Base-by-base conservation (phyloP, 139 green algal species). In the Edaphochlamys debaryana region DNA sequence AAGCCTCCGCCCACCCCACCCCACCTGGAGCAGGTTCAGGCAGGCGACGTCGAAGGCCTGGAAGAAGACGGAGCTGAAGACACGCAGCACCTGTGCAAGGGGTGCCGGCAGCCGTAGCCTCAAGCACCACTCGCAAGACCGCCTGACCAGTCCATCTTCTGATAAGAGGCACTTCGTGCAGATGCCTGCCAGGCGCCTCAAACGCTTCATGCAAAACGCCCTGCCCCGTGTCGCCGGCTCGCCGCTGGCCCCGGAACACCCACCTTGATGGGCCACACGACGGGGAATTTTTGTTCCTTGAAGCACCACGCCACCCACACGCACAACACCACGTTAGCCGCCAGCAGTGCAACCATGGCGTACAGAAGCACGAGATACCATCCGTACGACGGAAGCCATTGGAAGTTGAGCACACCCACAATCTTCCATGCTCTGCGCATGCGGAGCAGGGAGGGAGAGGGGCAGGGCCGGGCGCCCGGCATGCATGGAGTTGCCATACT, bases 281-380 rank as follows among this genome's bases (percentile, higher is more conserved):
- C 67, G 27, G 70, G 56, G 62, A 86, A 86, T 27, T 70, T 69
- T 23, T 80, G 52, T 13, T 80, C 73, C 42, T 79, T 71, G 69
- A n/a, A n/a, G n/a, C n/a, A n/a, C n/a, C n/a, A n/a, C n/a, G n/a
- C n/a, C n/a, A n/a, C n/a, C n/a, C n/a, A 88, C n/a, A 84, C 52
- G 75, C 83, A 84, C 48, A 88, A 41, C 1, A 38, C 48, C 36
- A 80, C 58, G 48, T 84, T 75, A 41, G 27, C 54, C 15, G 77
- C 41, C 37, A 84, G 27, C 34, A 88, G 56, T 1, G 52, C 68
- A 13, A 75, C 75, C 48, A 80, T 79, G 69, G 62, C 15, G 77
- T 88, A 88, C 41, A 88, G 70, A 32, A 67, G 54, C 27, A 52
- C 84, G 38, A 85, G 58, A 45, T 78, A 85, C 48, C 66, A 70